These are phyloP conservation scores for Kodamaea hsintzibuensis DNA, from an alignment of 805 yeast species.

Conservation along the genomic window DNA sequence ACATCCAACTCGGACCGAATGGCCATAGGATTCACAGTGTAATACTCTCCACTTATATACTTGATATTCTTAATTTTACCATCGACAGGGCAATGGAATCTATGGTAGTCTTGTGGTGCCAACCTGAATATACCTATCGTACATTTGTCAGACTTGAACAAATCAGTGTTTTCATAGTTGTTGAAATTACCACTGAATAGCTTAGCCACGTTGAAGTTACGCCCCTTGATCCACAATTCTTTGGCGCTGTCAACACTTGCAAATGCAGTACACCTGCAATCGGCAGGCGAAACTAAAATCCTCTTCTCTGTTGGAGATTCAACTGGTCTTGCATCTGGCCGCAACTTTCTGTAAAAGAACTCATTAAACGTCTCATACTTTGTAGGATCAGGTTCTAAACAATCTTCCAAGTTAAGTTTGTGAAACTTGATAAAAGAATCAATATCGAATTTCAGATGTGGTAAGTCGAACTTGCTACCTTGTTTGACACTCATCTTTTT, in stretches of 20 bases:
- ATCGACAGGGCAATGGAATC: conserved; percentile 86
- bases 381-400: conserved; percentile 47
- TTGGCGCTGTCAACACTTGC: conserved; percentile 60
- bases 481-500: conserved; percentile 72
- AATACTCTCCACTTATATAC: conserved; percentile 84
- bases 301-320: conserved; percentile 55
- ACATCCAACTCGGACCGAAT: conserved; percentile 85
- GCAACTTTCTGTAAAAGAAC: conserved; percentile 79
- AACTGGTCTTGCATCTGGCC: conserved; percentile 66
- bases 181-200: conserved; percentile 52
- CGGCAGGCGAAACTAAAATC: conserved; percentile 78
- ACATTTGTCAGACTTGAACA: conserved; percentile 43
- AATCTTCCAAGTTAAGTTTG: conserved; percentile 73
- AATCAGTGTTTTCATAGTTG: conserved; percentile 39
- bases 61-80: conserved; percentile 69
- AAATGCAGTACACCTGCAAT: conserved; percentile 79
- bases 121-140: conserved; percentile 78
- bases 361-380: conserved; percentile 77
- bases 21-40: conserved; percentile 98
- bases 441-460: conserved; percentile 65
- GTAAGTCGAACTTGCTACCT: conserved; percentile 79
- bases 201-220: conserved; percentile 65
- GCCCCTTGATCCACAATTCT: conserved; percentile 86
- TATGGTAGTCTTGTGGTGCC: conserved; percentile 96
- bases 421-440: conserved; percentile 80